A percentile compares a stretch with the other conserved stretches of the same genome.
Conservation (phyloP, 2,329 filamentous ascomycete species). For the Pseudomassariella vexata region DNA sequence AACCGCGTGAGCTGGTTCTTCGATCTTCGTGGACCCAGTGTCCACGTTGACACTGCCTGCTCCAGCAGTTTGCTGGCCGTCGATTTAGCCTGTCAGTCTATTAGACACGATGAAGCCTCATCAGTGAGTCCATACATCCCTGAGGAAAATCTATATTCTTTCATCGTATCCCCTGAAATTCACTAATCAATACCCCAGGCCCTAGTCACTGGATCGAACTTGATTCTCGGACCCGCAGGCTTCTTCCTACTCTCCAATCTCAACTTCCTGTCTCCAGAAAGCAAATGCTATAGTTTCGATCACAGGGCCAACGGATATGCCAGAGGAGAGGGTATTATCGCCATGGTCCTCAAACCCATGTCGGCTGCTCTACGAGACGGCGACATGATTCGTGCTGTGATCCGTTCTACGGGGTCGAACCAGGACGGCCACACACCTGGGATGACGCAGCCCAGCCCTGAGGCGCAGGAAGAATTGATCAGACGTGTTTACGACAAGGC, state of each 20-base stretch:
- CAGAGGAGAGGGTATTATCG: conserved; percentile 42
- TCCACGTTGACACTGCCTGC: conserved; percentile 27
- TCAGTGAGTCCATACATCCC: not conserved
- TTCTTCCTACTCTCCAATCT: conserved; percentile 12
- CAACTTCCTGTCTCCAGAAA: conserved; percentile 29
- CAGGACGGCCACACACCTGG: conserved; percentile 13
- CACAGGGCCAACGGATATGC: conserved; percentile 15
- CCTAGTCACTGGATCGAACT: conserved; percentile 19
- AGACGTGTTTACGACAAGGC: conserved; percentile 15
- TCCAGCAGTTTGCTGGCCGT: conserved; percentile 22
- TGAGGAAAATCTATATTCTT: too few species aligned
- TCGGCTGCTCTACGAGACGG: conserved; percentile 32
- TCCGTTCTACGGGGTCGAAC: conserved; percentile 16
- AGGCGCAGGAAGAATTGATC: conserved; percentile 19
- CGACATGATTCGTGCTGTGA: conserved; percentile 25
- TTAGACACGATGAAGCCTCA: conserved; percentile 5
- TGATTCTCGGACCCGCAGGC: conserved; percentile 17
- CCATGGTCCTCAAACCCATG: conserved; percentile 42
- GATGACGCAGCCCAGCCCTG: conserved; percentile 12
- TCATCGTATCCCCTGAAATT: too few species aligned
- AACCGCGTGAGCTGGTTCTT: conserved; percentile 31
- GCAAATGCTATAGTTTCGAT: conserved; percentile 7
- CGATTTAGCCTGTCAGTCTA: conserved; percentile 12
- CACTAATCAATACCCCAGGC: conserved; percentile 13
- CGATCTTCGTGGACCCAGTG: conserved; percentile 22